Conservation (phyloP, 1,284 basidiomycete genomes). For the Melampsora abietis-canadensis region DNA sequence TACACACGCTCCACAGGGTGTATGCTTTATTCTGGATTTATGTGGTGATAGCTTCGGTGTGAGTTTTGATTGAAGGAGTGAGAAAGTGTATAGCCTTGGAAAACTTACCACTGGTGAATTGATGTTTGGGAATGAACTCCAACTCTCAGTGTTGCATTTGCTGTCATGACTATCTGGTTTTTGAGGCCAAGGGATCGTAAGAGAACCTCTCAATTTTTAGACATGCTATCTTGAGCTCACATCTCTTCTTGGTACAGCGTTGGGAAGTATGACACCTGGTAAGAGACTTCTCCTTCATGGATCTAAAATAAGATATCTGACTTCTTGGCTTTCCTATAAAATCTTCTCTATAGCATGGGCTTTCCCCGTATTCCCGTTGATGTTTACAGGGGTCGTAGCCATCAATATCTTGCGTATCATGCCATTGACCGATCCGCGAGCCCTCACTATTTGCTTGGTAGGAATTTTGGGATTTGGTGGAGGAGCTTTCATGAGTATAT, state of each 20-base stretch:
- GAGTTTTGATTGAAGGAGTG: neutral
- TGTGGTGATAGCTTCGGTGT: slow-evolving; percentile 14
- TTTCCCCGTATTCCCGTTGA: slow-evolving; percentile 32
- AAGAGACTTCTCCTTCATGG: neutral
- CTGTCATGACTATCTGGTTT: slow-evolving; percentile 37
- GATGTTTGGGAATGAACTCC: neutral
- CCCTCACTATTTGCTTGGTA: slow-evolving; percentile 13
- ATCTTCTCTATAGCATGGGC: slow-evolving; percentile 20
- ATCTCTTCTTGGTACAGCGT: slow-evolving; percentile 6
- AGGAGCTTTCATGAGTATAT: slow-evolving; percentile 36
- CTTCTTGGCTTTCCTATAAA: neutral
- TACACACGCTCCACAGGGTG: slow-evolving; percentile 4
- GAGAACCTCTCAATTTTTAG: neutral
- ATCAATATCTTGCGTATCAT: slow-evolving; percentile 17
- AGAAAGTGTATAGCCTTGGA: neutral
- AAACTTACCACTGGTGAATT: neutral
- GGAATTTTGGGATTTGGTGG: slow-evolving; percentile 26
- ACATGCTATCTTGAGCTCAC: neutral
- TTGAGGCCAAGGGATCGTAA: slow-evolving; percentile 35
- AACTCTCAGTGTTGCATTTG: slow-evolving; percentile 17
- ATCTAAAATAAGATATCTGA: neutral
- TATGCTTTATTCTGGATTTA: slow-evolving; percentile 26
- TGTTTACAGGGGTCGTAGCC: slow-evolving; percentile 33
- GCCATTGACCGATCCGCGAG: slow-evolving; percentile 13
- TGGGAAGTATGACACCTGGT: slow-evolving; percentile 29